Percentiles rank a stretch among this genome's conserved stretches.
Conservation (phyloP, 768 basidiomycete species). For the Clitopilus passeckerianus region DNA sequence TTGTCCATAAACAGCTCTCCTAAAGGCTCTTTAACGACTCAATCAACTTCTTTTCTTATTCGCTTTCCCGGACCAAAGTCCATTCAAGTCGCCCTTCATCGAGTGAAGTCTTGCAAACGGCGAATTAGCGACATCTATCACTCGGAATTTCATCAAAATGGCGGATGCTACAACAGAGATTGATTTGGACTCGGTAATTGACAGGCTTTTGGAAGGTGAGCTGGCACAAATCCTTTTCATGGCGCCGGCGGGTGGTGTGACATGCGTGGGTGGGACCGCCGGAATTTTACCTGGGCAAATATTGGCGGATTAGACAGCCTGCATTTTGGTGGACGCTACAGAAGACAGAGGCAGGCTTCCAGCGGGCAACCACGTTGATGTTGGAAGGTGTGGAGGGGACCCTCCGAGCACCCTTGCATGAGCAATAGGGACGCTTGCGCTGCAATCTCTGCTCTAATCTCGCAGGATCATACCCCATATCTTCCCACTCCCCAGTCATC, state of each 20-base stretch:
- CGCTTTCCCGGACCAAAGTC: background rate
- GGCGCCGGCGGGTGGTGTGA: background rate
- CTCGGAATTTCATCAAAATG: conserved; percentile 36
- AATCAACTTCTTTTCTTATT: conserved; percentile 2
- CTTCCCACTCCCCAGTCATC: background rate
- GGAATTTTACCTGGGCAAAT: background rate
- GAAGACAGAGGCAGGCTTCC: background rate
- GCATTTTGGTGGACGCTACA: background rate
- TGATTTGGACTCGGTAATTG: conserved; percentile 99
- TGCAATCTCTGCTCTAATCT: background rate
- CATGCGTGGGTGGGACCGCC: background rate
- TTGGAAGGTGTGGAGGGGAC: background rate
- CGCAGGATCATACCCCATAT: background rate
- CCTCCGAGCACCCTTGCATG: background rate
- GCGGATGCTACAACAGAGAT: conserved; percentile 86
- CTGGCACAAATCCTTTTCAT: conserved; percentile 14
- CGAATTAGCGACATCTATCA: conserved; percentile 4
- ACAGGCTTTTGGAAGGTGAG: conserved; percentile 96
- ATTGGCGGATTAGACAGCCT: background rate
- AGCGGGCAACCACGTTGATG: conserved; percentile 2
- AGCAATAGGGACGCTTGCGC: background rate
- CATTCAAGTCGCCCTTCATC: conserved; percentile 5
- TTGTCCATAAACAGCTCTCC: background rate
- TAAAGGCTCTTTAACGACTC: background rate
- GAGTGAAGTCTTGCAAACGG: conserved; percentile 2